Percentiles rank a stretch among this genome's conserved stretches.
Conservation (phyloP, 495 filamentous ascomycete species). For the Pseudomonodictys pantanalensis region DNA sequence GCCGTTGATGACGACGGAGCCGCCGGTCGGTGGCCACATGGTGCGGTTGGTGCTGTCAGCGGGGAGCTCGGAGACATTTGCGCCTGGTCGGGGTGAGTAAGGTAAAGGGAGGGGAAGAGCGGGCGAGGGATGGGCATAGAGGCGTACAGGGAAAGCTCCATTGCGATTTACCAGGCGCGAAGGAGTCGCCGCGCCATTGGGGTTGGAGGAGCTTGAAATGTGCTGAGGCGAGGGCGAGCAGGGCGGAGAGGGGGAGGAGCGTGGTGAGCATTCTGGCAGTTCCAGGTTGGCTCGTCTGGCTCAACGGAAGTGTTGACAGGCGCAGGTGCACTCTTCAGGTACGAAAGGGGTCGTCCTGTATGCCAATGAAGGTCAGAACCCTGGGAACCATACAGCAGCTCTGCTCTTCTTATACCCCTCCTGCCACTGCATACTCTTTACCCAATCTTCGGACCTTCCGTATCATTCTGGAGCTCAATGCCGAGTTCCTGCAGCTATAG, state of each 20-base stretch:
- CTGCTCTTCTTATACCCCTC: slow-evolving; percentile 2
- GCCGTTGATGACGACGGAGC: slow-evolving; percentile 51
- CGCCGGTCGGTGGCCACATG: slow-evolving; percentile 58
- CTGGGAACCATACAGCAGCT: background rate
- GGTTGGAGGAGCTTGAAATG: slow-evolving; percentile 61
- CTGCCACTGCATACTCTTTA: background rate
- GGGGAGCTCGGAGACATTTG: slow-evolving; percentile 51
- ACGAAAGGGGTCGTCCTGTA: too few species aligned
- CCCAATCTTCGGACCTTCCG: background rate
- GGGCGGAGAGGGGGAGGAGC: slow-evolving; percentile 39
- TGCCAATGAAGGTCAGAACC: too few species aligned
- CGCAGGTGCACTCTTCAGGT: too few species aligned
- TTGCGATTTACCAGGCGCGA: slow-evolving; percentile 45
- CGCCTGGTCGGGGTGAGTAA: slow-evolving; percentile 44
- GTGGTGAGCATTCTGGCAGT: slow-evolving; percentile 1
- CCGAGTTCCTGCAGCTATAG: background rate
- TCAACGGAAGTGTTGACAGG: background rate
- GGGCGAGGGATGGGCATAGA: background rate
- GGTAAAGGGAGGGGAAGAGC: background rate
- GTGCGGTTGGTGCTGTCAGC: slow-evolving; percentile 51
- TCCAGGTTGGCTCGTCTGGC: background rate
- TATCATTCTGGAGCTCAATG: background rate
- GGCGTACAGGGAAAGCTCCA: slow-evolving; percentile 57
- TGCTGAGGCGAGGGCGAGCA: slow-evolving; percentile 47
- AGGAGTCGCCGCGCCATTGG: slow-evolving; percentile 54